Evolutionary conservation across 2,329 filamentous ascomycete species (phyloP).

Genomic region (Cordyceps farinosa): DNA sequence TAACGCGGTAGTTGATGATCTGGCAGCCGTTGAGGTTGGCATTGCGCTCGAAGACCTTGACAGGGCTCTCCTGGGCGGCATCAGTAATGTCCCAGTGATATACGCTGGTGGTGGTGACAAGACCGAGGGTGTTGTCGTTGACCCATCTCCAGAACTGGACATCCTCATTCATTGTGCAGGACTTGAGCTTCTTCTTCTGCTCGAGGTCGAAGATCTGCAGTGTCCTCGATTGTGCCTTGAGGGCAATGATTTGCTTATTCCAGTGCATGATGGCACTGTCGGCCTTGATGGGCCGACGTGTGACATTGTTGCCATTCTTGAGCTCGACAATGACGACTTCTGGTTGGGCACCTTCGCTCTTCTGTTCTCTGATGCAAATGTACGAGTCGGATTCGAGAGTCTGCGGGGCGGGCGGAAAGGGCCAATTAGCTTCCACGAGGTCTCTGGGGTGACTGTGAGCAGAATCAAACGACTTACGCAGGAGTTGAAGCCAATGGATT

Average conservation of each 20-base stretch:
- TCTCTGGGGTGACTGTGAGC: constrained; percentile 11
- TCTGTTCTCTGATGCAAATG: constrained; percentile 94
- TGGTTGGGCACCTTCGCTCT: constrained; percentile 75
- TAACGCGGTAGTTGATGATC: constrained; percentile 99
- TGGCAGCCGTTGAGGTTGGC: constrained; percentile 85
- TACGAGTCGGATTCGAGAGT: constrained; percentile 97
- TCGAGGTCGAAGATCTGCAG: constrained; percentile 96
- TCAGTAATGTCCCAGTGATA: constrained; percentile 99
- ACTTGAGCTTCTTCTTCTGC: constrained; percentile 94
- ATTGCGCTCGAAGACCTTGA: constrained; percentile 94
- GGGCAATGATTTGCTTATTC: constrained; percentile 90
- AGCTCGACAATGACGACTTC: constrained; percentile 98
- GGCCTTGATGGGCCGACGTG: constrained; percentile 92
- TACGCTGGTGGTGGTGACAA: constrained; percentile 86
- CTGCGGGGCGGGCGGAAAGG: constrained; percentile 42
- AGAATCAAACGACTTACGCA: constrained; percentile 54
- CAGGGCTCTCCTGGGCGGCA: constrained; percentile 68
- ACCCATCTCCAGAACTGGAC: constrained; percentile 99
- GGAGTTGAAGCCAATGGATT: constrained; percentile 71
- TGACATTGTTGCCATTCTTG: constrained; percentile 95
- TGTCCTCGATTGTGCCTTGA: constrained; percentile 90
- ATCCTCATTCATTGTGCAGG: constrained; percentile 92
- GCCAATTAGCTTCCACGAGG: constrained; percentile 23
- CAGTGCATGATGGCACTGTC: constrained; percentile 99
- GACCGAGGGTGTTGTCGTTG: constrained; percentile 79